Conservation (phyloP, 2,329 filamentous ascomycete species). For the Penicillium sp. region DNA sequence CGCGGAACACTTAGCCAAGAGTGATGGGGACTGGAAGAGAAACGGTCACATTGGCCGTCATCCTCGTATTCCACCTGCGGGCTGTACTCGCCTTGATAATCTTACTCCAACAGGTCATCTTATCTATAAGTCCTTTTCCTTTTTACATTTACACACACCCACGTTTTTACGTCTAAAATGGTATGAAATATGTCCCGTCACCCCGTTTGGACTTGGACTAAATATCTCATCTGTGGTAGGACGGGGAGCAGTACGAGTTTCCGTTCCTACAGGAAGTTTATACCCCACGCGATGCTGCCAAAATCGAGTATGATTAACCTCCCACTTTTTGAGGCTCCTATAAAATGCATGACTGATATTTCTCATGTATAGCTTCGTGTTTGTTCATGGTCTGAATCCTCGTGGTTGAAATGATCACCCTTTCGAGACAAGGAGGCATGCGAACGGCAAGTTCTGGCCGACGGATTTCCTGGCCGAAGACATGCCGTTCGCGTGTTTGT, state of each 20-base stretch:
- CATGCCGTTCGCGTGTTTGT: constrained; percentile 32
- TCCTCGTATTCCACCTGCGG: constrained; percentile 10
- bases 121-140: background rate
- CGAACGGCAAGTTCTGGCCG: constrained; percentile 23
- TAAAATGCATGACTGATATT: background rate
- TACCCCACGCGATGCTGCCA: constrained; percentile 24
- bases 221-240: constrained; percentile 3
- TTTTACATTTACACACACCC: background rate
- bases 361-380: constrained; percentile 24
- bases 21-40: background rate
- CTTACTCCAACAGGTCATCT: background rate
- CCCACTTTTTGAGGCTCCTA: too few species aligned
- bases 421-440: constrained; percentile 35
- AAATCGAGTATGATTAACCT: constrained; percentile 26
- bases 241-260: constrained; percentile 25
- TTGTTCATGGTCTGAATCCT: constrained; percentile 35
- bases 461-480: constrained; percentile 24
- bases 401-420: constrained; percentile 32
- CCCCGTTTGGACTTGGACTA: too few species aligned
- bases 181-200: background rate
- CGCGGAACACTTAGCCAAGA: constrained; percentile 4
- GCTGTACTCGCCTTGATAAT: background rate
- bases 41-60: constrained; percentile 10
- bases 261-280: constrained; percentile 33
- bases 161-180: background rate